Base-by-base conservation (phyloP, 164 flowering plant species). In the Pachysandra terminalis region DNA sequence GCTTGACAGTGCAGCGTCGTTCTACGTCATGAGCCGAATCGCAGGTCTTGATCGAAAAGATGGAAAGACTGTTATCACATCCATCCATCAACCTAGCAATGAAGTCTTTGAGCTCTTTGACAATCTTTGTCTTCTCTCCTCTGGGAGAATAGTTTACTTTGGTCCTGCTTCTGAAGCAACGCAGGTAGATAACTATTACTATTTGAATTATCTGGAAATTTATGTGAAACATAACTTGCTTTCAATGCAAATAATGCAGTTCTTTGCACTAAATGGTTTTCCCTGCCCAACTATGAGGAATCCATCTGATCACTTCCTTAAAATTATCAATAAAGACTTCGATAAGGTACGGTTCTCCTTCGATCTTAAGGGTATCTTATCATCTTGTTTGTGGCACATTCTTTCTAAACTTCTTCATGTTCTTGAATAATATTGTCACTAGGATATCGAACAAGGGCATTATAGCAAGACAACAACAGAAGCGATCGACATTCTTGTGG, bases 281-380 rank as follows among this genome's bases (percentile, higher is more conserved):
- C 87, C 90, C 7, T 90, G 92, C 78, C 92, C 97, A 3, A 71
- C 67, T 66, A 75, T 81, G 59, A 81, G 81, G 61, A 91, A 88
- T 57, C 97, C 97, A 9, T 84, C 96, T 0, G 97, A 90, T 81
- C 96, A 91, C 71, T 91, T 55, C 68, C 92, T 91, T 12, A 78
- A 74, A 75, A 85, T 82, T 12, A 84, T 91, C 65, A 91, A 91
- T 81, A 84, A 71, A 25, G 96, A 91, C 67, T 91, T 90, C 56
- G 86, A 88, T 56, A 70, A 77, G 82, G 97, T 88, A 68, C 71
- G 63, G 8, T 22, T 14, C 4, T 1, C 0, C 1, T 19, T 22
- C 21, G 21, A 5, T 37, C 8, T 37, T 35, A 45, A 10, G 51
- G n/a, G n/a, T n/a, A n/a, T n/a, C n/a, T n/a, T n/a, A n/a, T n/a